These are phyloP conservation scores for Paecilomyces sp. DNA, from an alignment of 2,329 filamentous ascomycete species.

Conservation along the genomic window DNA sequence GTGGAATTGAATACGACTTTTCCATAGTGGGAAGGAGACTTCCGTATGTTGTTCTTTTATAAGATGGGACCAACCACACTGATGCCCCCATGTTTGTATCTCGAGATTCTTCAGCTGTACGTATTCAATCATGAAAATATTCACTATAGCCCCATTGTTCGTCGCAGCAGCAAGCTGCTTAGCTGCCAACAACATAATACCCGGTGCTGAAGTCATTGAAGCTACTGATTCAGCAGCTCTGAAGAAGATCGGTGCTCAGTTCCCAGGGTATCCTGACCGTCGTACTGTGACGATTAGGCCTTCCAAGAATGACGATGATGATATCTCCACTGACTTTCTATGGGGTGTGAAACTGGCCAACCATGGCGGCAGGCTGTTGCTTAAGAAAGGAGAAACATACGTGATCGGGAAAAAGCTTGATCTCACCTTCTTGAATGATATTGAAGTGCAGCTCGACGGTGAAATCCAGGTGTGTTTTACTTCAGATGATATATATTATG, in stretches of 20 bases:
- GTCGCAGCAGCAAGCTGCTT: background rate
- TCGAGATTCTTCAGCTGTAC: background rate
- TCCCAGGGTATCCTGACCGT: background rate
- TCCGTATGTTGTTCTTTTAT: background rate
- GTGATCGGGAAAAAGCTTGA: slow-evolving; percentile 59
- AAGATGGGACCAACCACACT: background rate
- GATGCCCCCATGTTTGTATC: background rate
- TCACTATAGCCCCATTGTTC: background rate
- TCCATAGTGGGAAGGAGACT: background rate
- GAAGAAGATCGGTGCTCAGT: background rate
- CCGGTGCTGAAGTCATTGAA: background rate
- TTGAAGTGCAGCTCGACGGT: slow-evolving; percentile 44
- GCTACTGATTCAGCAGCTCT: background rate
- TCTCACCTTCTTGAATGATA: slow-evolving; percentile 55
- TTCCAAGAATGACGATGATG: slow-evolving; percentile 31
- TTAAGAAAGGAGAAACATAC: slow-evolving; percentile 50
- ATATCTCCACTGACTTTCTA: slow-evolving; percentile 44
- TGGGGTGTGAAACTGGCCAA: slow-evolving; percentile 54
- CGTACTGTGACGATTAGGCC: background rate
- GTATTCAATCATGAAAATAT: background rate
- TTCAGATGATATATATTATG: background rate
- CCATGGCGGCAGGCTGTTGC: slow-evolving; percentile 55
- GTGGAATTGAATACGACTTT: background rate
- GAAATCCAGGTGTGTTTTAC: slow-evolving; percentile 28
- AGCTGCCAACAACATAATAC: background rate